Conservation (phyloP, 768 basidiomycete genomes). For the Leucocoprinus leucothites region DNA sequence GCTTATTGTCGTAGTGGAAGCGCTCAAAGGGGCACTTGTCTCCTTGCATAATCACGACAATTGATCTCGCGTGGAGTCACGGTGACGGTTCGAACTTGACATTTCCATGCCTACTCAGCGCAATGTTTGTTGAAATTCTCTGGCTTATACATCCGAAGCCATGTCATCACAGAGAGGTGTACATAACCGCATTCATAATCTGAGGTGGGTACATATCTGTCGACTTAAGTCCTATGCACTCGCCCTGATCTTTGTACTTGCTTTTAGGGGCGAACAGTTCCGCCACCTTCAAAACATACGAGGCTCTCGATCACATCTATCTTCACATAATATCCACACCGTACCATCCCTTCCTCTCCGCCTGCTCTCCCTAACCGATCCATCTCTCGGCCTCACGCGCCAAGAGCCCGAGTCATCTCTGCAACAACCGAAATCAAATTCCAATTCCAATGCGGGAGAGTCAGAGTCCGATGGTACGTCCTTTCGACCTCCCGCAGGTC, state of each 20-base stretch:
- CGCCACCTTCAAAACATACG: slow-evolving; percentile 57
- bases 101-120: neutral
- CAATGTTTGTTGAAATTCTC: neutral
- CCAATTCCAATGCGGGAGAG: neutral
- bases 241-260: neutral
- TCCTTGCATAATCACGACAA: too few species aligned
- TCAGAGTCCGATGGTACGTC: slow-evolving; percentile 7
- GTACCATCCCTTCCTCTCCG: slow-evolving; percentile 43
- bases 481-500: slow-evolving; percentile 33
- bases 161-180: slow-evolving; percentile 16
- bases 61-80: too few species aligned
- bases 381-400: slow-evolving; percentile 14
- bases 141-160: neutral
- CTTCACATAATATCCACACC: slow-evolving; percentile 28
- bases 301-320: slow-evolving; percentile 30
- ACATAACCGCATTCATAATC: slow-evolving; percentile 36
- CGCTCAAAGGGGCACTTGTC: too few species aligned
- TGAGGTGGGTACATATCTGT: slow-evolving; percentile 36
- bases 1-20: too few species aligned
- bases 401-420: slow-evolving; percentile 2
- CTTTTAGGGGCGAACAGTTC: slow-evolving; percentile 65
- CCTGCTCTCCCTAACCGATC: slow-evolving; percentile 28
- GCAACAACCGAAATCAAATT: neutral
- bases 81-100: neutral
- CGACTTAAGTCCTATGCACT: neutral